phyloP scores from a whole-genome alignment of 2,329 filamentous ascomycete species.

The Juglanconis sp. region DNA sequence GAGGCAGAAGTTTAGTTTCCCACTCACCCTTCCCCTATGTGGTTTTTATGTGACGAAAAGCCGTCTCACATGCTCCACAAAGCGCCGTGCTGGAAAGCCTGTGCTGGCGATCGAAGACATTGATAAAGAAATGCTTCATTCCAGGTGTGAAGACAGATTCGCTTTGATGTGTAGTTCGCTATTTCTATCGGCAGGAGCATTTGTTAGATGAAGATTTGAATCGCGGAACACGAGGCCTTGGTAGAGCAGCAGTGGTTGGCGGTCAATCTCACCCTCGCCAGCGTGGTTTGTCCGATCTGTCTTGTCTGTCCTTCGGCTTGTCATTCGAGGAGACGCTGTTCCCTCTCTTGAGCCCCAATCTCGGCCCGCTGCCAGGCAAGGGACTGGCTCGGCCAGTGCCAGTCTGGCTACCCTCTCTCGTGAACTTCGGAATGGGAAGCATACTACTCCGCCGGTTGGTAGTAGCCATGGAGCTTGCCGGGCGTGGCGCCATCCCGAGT shows the following conservation, averaged over 20 bases:
- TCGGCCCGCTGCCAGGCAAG: slow-evolving; percentile 3
- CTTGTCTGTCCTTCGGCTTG: slow-evolving; percentile 1
- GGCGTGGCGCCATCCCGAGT: slow-evolving; percentile 35
- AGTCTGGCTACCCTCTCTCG: slow-evolving; percentile 4
- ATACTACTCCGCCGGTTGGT: slow-evolving; percentile 49
- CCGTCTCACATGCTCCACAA: not conserved
- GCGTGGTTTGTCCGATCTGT: slow-evolving; percentile 5
- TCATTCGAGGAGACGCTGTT: slow-evolving; percentile 10
- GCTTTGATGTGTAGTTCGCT: not conserved
- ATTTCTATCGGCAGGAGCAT: not conserved
- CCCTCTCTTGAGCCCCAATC: slow-evolving; percentile 8
- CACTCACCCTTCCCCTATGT: not conserved
- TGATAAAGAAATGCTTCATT: not conserved
- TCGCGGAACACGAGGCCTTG: not conserved
- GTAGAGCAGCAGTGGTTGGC: not conserved
- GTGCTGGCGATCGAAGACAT: not conserved
- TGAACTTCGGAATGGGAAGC: slow-evolving; percentile 44
- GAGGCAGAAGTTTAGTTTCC: not conserved
- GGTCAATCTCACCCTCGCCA: slow-evolving; percentile 3
- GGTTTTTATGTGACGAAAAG: not conserved
- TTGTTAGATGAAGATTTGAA: not conserved
- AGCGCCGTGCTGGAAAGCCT: slow-evolving; percentile 15
- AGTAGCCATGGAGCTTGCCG: slow-evolving; percentile 55
- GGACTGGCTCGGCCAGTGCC: slow-evolving; percentile 12
- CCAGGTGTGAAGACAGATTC: not conserved